Base-by-base conservation (phyloP, 108 stramenopile species). In the Licmophora abbreviata region DNA sequence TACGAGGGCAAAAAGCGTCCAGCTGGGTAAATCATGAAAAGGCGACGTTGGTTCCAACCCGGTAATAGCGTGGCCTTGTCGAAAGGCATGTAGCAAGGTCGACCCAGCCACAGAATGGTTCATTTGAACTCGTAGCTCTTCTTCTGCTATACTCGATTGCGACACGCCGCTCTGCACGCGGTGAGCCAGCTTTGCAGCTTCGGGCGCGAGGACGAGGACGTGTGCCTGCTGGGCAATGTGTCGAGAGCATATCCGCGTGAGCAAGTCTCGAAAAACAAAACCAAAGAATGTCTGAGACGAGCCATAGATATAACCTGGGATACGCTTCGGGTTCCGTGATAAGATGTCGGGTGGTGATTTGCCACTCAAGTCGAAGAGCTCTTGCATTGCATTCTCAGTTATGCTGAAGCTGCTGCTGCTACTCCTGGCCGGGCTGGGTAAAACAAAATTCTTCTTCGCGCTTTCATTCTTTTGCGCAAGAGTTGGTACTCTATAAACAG, bases 141-240 rank as follows among this genome's bases (percentile, higher is more conserved):
- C 24, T 56, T 40, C 36, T 53, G n/a, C 52, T 32, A 28, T 42
- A 43, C 15, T 24, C 28, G 15, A 4, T 43, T 10, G 12, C 4
- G 3, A 1, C 41, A 27, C 0, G 28, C 8, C 12, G 47, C 14
- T 25, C 3, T 42, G 1, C 1, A 27, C 12, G 50, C 32, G 33
- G 30, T 0, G 15, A 48, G 25, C 5, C 55, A 30, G 23, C 1
- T 14, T 25, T 20, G 22, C 38, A 27, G 62, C 56, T 42, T 60
- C 41, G 17, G 58, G 59, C 15, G 68, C 38, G n/a, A 68, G 49
- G 32, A 71, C 36, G 0, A 76, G 32, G 4, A 76, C 62, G 33
- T 71, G 55, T 0, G 74, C n/a, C n/a, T n/a, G 71, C 20, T 61
- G 54, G 10, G 74, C 54, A 57, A 76, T 67, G 32, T 56, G 48